Evolutionary conservation across 2,329 filamentous ascomycete species (phyloP).

Genomic region (Leptosphaerulina australis): DNA sequence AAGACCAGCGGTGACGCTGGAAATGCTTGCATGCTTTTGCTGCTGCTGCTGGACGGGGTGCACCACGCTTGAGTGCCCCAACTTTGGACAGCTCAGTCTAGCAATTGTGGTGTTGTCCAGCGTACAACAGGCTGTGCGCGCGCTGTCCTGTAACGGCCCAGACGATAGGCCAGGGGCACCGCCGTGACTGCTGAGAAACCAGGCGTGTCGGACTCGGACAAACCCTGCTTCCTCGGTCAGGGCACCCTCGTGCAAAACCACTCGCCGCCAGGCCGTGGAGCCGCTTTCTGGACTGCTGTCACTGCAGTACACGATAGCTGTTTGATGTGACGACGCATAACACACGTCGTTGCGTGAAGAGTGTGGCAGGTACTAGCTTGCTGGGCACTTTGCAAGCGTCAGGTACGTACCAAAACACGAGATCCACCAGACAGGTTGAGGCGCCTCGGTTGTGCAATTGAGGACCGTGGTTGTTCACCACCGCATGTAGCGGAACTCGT

Average conservation of each 20-base stretch:
- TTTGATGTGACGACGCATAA: constrained; percentile 37
- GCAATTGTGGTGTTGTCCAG: too few relatives aligned
- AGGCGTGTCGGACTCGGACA: constrained; percentile 16
- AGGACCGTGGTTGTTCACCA: constrained; percentile 1
- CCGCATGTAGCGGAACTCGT: constrained; percentile 13
- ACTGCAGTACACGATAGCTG: constrained; percentile 19
- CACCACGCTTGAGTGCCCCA: constrained; percentile 11
- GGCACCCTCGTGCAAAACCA: constrained; percentile 30
- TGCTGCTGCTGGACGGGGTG: constrained; percentile 22
- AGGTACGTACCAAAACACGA: constrained; percentile 19
- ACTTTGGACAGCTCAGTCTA: too few relatives aligned
- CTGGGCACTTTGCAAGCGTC: constrained; percentile 19
- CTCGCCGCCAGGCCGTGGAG: constrained; percentile 20
- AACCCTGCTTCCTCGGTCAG: too few relatives aligned
- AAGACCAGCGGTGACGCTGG: constrained; percentile 25
- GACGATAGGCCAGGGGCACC: constrained; percentile 12
- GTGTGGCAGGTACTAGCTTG: constrained; percentile 15
- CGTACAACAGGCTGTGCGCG: constrained; percentile 4
- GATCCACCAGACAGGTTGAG: constrained; percentile 5
- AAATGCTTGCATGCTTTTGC: constrained; percentile 22
- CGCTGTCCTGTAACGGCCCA: constrained; percentile 8
- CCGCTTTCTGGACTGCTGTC: constrained; percentile 2
- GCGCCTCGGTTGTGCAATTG: constrained; percentile 10
- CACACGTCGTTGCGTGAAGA: constrained; percentile 33
- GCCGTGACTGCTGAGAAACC: constrained; percentile 6